These are phyloP conservation scores for Coffea eugenioides DNA, from an alignment of 257 asterid species.

Conservation along the genomic window DNA sequence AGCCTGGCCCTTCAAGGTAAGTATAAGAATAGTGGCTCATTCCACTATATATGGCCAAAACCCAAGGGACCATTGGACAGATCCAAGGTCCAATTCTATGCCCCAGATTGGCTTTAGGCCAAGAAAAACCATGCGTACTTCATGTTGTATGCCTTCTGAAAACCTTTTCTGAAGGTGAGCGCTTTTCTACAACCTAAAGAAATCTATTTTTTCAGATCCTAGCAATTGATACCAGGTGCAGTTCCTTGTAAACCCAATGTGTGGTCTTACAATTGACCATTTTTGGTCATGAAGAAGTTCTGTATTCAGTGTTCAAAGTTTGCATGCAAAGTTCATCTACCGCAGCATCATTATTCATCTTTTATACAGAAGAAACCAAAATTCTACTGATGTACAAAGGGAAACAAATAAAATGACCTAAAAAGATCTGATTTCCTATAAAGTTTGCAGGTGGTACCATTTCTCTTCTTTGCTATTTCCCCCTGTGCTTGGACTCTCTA, in stretches of 20 bases:
- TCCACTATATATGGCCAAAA: not conserved
- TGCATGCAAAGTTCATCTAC: not conserved
- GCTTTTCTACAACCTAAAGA: not conserved
- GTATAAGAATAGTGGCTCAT: not conserved
- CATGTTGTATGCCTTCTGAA: not conserved
- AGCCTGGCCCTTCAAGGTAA: not conserved
- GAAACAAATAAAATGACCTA: not conserved
- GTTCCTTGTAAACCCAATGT: not conserved
- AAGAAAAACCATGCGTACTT: not conserved
- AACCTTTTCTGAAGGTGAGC: not conserved
- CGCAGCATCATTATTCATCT: not conserved
- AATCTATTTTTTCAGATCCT: not conserved
- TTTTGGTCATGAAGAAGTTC: not conserved
- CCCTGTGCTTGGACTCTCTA: not conserved
- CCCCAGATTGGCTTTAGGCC: not conserved
- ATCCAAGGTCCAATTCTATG: not conserved
- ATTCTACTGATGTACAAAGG: not conserved
- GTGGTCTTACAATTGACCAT: not conserved
- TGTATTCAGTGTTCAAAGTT: not conserved
- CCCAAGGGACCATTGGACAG: not conserved
- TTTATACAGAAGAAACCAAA: not conserved
- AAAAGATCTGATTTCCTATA: not conserved
- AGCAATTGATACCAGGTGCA: not conserved
- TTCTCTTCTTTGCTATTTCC: not conserved
- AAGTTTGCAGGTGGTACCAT: not conserved